Conservation (phyloP, 2,329 filamentous ascomycete species). For the Aspergillus sp. region DNA sequence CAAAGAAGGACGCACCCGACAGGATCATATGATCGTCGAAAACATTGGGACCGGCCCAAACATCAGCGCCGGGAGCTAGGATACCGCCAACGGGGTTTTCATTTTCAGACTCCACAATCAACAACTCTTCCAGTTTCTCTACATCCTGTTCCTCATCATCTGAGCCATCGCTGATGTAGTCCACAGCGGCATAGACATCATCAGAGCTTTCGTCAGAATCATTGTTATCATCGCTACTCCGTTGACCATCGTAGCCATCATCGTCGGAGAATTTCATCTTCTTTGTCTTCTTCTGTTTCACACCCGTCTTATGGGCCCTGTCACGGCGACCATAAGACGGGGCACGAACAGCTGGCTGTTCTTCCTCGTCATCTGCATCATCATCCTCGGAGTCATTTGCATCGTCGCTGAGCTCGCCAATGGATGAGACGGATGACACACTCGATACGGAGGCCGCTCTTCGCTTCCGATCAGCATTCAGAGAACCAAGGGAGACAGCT, state of each 20-base stretch:
- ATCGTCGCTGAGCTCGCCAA: slow-evolving; percentile 40
- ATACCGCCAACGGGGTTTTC: slow-evolving; percentile 29
- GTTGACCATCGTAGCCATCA: slow-evolving; percentile 34
- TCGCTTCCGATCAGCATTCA: slow-evolving; percentile 34
- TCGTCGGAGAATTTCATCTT: slow-evolving; percentile 38
- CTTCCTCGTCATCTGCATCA: slow-evolving; percentile 46
- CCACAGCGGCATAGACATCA: slow-evolving; percentile 74
- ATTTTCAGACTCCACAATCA: slow-evolving; percentile 59
- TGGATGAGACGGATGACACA: slow-evolving; percentile 40
- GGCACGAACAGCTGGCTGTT: slow-evolving; percentile 43
- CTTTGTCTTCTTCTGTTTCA: slow-evolving; percentile 37
- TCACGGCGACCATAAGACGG: slow-evolving; percentile 45
- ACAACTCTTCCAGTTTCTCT: slow-evolving; percentile 74
- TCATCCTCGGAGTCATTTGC: slow-evolving; percentile 42
- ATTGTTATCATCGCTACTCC: slow-evolving; percentile 33
- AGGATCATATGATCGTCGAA: slow-evolving; percentile 47
- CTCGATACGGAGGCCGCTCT: slow-evolving; percentile 40
- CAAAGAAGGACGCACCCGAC: slow-evolving; percentile 44
- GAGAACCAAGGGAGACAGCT: slow-evolving; percentile 23
- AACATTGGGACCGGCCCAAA: slow-evolving; percentile 59
- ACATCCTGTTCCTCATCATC: slow-evolving; percentile 80
- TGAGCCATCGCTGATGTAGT: slow-evolving; percentile 77
- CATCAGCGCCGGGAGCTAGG: slow-evolving; percentile 29
- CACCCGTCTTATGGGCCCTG: slow-evolving; percentile 45
- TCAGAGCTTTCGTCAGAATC: slow-evolving; percentile 54